Evolutionary conservation across 805 yeast genomes (phyloP).

Genomic region (Myxozyma geophila): DNA sequence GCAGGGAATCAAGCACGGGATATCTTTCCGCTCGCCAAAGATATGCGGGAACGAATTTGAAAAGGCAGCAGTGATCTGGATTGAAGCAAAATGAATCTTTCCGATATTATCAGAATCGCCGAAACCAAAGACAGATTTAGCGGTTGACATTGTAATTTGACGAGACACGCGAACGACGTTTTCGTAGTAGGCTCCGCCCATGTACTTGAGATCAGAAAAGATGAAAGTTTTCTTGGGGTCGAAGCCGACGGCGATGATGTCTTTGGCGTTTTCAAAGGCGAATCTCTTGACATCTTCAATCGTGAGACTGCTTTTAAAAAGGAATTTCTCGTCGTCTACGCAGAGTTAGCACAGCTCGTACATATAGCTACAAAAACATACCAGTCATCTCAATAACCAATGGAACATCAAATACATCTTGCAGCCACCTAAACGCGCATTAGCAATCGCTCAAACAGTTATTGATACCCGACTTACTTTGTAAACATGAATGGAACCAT

Average conservation of each 20-base stretch:
- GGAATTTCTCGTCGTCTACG: conserved; percentile 97
- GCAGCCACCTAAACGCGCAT: conserved; percentile 66
- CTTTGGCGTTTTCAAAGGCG: conserved; percentile 84
- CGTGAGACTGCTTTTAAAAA: conserved; percentile 88
- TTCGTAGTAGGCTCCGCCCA: conserved; percentile 93
- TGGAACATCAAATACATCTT: conserved; percentile 96
- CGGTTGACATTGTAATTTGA: conserved; percentile 96
- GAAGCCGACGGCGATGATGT: conserved; percentile 92
- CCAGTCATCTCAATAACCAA: conserved; percentile 72
- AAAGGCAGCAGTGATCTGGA: conserved; percentile 95
- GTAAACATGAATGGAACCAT: conserved; percentile 95
- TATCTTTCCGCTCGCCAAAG: conserved; percentile 80
- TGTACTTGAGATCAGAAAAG: conserved; percentile 87
- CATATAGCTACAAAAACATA: neutral
- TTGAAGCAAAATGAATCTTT: conserved; percentile 89
- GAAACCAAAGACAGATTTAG: conserved; percentile 96
- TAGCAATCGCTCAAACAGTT: neutral
- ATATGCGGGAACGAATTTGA: conserved; percentile 95
- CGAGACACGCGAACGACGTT: conserved; percentile 90
- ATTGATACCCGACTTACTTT: conserved; percentile 46
- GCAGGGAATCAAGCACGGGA: conserved; percentile 97
- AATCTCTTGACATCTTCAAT: conserved; percentile 84
- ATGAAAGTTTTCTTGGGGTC: conserved; percentile 93
- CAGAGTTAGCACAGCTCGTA: conserved; percentile 3
- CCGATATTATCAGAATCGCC: conserved; percentile 94